phyloP scores from a whole-genome alignment of 257 asterid genomes.

The Avicennia marina region DNA sequence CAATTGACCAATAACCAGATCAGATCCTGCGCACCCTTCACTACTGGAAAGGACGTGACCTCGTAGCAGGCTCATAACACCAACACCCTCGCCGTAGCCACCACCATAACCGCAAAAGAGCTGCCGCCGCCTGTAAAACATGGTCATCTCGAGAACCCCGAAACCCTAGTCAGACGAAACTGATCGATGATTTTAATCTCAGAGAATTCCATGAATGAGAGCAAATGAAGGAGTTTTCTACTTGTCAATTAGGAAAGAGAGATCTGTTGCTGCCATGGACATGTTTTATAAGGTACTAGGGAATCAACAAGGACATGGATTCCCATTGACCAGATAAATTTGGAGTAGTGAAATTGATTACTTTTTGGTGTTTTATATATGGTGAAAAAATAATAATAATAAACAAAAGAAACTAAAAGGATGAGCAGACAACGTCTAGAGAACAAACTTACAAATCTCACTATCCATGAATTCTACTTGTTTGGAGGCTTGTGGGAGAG shows the following conservation, averaged over 20 bases:
- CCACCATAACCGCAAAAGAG: conserved; percentile 20
- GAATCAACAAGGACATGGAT: conserved; percentile 27
- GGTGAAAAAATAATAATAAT: no score
- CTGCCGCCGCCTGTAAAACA: conserved; percentile 38
- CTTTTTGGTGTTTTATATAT: neutral
- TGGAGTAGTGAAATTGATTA: neutral
- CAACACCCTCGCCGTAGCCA: conserved; percentile 21
- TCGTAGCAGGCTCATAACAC: conserved; percentile 38
- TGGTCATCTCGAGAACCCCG: conserved; percentile 67
- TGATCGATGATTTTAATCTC: neutral
- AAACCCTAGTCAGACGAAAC: neutral
- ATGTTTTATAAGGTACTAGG: conserved; percentile 21
- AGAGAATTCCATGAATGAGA: conserved; percentile 36
- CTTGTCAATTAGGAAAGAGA: conserved; percentile 11
- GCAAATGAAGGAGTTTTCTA: neutral
- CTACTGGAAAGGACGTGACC: conserved; percentile 28
- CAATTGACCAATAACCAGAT: conserved; percentile 21
- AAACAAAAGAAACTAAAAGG: conserved; percentile 17
- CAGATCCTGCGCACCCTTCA: conserved; percentile 51
- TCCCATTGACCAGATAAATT: conserved; percentile 45
- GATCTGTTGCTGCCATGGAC: conserved; percentile 23
- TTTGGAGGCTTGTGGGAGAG: conserved; percentile 69
- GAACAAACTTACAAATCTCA: conserved; percentile 53
- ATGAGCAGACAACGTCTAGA: conserved; percentile 31
- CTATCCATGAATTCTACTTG: conserved; percentile 69